Base-by-base conservation (phyloP, 768 basidiomycete species). In the Russula vinacea region DNA sequence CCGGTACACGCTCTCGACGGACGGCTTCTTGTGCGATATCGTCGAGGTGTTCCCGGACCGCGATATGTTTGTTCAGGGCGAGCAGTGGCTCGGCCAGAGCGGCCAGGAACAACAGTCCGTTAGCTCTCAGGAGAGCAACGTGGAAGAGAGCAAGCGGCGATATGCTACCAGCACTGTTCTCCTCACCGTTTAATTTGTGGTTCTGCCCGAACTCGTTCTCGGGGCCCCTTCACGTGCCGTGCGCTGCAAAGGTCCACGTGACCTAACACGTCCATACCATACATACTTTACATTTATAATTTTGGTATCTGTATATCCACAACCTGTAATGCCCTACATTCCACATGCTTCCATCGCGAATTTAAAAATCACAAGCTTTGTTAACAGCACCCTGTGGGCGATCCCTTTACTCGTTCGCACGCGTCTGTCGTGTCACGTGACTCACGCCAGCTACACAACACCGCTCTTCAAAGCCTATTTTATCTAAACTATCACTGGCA, bases 21-120 rank as follows among this genome's bases (percentile, higher is more conserved):
- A 83, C 22, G 81, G 83, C 19, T 84, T 89, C 70, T 77, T 82
- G 56, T 84, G 86, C 69, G 85, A 88, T 61, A 89, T 90, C 52
- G 70, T 84, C 62, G 88, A 89, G 68, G 83, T 85, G 6, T 90
- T 89, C 71, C 83, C 85, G 0, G 81, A 83, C 47, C 73, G 88
- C 40, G 80, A 83, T 9, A 89, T 90, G 87, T 89, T 89, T 67
- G 65, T 75, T 13, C 72, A 71, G 4, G 84, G 83, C 16, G 80
- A 82, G 37, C 72, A 75, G 17, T 89, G 86, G 87, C 74, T 88
- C 17, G 60, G 82, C 83, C 67, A 64, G 11, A 45, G 44, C n/a
- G 5, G 29, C 29, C 29, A 29, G 29, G 29, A 29, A 29, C 9
- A 45, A 60, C 54, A 67, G 14, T 2, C 22, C 0, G 40, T 13